A percentile compares a stretch with the other conserved stretches of the same genome.
Evolutionary conservation across 2,329 filamentous ascomycete species (phyloP).

Genomic region (Exutisphaerella laricina): DNA sequence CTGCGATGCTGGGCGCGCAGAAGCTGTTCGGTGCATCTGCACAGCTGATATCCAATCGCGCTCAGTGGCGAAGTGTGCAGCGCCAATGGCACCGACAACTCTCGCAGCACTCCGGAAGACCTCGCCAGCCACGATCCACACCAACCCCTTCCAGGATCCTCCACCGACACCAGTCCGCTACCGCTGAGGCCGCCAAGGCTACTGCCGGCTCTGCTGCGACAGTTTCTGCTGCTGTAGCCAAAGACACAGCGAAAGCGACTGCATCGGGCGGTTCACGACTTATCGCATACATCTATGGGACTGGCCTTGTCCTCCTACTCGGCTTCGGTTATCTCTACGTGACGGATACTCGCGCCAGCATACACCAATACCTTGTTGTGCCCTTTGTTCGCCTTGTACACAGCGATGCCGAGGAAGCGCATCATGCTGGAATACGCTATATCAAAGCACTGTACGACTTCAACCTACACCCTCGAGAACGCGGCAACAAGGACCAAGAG

Average conservation of each 20-base stretch:
- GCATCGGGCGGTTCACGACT: slow-evolving; percentile 40
- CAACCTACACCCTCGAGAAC: slow-evolving; percentile 75
- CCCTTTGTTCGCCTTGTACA: slow-evolving; percentile 60
- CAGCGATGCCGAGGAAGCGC: slow-evolving; percentile 84
- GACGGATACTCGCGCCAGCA: slow-evolving; percentile 50
- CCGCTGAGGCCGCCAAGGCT: slow-evolving; percentile 8
- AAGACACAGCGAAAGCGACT: slow-evolving; percentile 28
- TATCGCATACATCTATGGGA: slow-evolving; percentile 50
- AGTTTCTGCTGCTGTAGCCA: slow-evolving; percentile 17
- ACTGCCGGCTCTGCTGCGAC: slow-evolving; percentile 1
- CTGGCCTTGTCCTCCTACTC: slow-evolving; percentile 47
- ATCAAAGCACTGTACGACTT: slow-evolving; percentile 69
- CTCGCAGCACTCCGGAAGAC: slow-evolving; percentile 13
- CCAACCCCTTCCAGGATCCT: slow-evolving; percentile 7
- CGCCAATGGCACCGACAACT: slow-evolving; percentile 25
- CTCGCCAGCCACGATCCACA: slow-evolving; percentile 8
- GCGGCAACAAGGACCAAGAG: slow-evolving; percentile 53
- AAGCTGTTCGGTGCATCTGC: slow-evolving; percentile 19
- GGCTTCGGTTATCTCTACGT: slow-evolving; percentile 47
- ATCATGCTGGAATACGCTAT: slow-evolving; percentile 67
- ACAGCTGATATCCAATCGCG: slow-evolving; percentile 17
- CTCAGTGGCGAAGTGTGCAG: slow-evolving; percentile 22
- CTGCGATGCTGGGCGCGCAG: slow-evolving; percentile 22
- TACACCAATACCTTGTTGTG: slow-evolving; percentile 51
- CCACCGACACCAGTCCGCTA: slow-evolving; percentile 2